Evolutionary conservation across 2,329 filamentous ascomycete genomes (phyloP), one percentile per base, ranked within the genome.

Genomic region (Lachnellula arida): DNA sequence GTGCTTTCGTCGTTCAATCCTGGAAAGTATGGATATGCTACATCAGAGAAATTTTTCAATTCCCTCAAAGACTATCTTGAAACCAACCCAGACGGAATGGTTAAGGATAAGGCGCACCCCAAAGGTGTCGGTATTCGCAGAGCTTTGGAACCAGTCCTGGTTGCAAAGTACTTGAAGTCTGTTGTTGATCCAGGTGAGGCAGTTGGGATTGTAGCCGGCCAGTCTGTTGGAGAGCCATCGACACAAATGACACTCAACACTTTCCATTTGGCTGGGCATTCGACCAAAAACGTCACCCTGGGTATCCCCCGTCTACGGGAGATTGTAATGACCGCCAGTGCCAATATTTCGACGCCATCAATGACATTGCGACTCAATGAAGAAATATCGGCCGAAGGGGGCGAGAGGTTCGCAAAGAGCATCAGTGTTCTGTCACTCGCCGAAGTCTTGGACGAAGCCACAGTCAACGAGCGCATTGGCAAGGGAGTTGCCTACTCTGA

Each of bases 201-300:
- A 25, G 92, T 99, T 25, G 94, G 94, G 63, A 95, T 99, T 60
- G 90, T 99, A 57, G 95, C 95, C 50, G 92, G 92, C 9, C 94
- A 99, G 74, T 97, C 93, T 34, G 86, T 99, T 43, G 94, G 94
- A 70, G 95, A 99, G 70, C 94, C 95, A 8, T 97, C 92, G 2
- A 99, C 94, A 11, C 94, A 99, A 73, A 99, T 99, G 95, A 99
- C 95, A 7, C 78, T 99, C 54, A 99, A 99, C 75, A 99, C 95
- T 28, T 99, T 99, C 83, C 94, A 99, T 81, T 89, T 99, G 82
- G 94, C 94, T 73, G 94, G 94, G 69, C 93, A 97, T 78, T 92
- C 94, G 19, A 88, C 94, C 32, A 97, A 97, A 80, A 99, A 99
- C 81, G 95, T 99, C 70, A 99, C 94, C 0, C 82, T 97, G 19